Evolutionary conservation across 495 filamentous ascomycete genomes (phyloP), one percentile per base, ranked within the genome.

Genomic region (Neurospora discreta): DNA sequence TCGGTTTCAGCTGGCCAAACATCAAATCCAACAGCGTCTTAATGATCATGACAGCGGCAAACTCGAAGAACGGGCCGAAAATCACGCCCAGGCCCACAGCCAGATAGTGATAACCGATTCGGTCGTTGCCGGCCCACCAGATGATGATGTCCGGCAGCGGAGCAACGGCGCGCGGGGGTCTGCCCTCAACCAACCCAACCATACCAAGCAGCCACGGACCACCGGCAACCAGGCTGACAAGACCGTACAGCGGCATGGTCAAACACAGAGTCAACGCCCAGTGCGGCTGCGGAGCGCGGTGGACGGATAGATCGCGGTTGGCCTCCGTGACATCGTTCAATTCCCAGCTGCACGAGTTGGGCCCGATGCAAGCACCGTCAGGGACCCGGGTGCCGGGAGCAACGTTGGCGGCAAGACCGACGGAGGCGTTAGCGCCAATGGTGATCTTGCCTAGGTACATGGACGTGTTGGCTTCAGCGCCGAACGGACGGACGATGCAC

Each of bases 291-390:
- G 82, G 78, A 9, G 79, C 76, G 36, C 74, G 74, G 42, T 76
- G 74, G 7, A 78, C 68, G 3, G 78, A 72, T 11, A 81, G 73
- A 58, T 80, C 77, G 6, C 81, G 77, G 75, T 82, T 83, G 7
- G 76, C 75, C 46, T 84, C 83, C 39, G 75, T 74, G 2, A 80
- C 80, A 68, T 83, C 81, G 2, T 77, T 74, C 5, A 81, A 73
- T 70, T 85, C 83, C 79, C 82, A 84, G 73, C 81, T 83, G 0
- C 82, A 82, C 13, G 83, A 84, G 71, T 84, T 85, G 15, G 83
- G 80, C 11, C 83, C 83, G 65, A 85, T 82, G 75, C 82, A 84
- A 23, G 80, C 76, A 67, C 77, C 75, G 20, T 78, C 76, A 0
- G 83, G 82, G 9, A 85, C 39, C 38, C 67, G 72, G 0, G 82